Base-by-base conservation (phyloP, 768 basidiomycete genomes). In the Phylloporus rhodoxanthus region DNA sequence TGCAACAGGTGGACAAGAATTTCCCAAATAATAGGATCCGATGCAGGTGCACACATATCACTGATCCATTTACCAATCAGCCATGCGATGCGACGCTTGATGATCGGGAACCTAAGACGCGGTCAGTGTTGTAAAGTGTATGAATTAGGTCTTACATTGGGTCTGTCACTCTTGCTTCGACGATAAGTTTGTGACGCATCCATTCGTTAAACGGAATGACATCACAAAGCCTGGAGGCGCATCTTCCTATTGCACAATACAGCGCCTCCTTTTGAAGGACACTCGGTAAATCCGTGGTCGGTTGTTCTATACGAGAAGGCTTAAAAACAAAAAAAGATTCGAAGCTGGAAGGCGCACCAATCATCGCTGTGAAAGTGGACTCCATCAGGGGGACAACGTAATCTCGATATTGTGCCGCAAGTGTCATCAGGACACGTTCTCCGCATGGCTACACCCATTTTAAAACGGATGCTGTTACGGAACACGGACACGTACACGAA, bases 11-110 rank as follows among this genome's bases (percentile, higher is more conserved):
- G 82, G 8, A 87, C 72, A 1, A 97, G 73, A 26, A 92, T 76
- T 54, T 89, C 78, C 91, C 92, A 97, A 25, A 93, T 71, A 46
- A 75, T 69, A 2, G 79, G 71, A 52, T 85, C 80, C 40, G 79
- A 79, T 1, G 81, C 74, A 13, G 76, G 71, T 17, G 76, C 67
- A 54, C 81, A 82, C 50, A 78, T 75, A 41, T 91, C 86, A 13
- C 80, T 72, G 29, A 91, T 76, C 87, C 91, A 92, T 74, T 84
- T 87, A 21, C 94, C 93, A 40, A 97, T 78, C 4, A 97, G 72
- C 92, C 93, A 96, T 1, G 94, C 92, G 55, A 97, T 87, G 28
- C 94, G 80, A n/a, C 92, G 81, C 66, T 97, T 95, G 53, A 98
- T 80, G 47, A 98, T 87, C 1, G 89, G 87, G 63, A 87, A 91